phyloP scores from a whole-genome alignment of 176 grass and related monocot genomes.

The Ampelocalamus luodianensis region DNA sequence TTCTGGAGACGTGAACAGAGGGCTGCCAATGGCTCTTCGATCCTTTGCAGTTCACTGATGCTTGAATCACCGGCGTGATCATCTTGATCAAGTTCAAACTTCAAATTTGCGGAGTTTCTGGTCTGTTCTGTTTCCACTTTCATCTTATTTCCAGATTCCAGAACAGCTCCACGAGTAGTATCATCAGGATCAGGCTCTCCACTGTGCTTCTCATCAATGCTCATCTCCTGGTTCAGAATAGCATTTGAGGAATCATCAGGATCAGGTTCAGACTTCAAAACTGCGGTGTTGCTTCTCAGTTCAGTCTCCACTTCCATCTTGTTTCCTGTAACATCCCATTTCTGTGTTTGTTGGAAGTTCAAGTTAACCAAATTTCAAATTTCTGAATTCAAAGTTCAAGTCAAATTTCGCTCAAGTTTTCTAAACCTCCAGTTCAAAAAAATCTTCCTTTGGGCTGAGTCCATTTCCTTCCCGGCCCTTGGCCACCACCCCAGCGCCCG shows the following conservation, averaged over 20 bases:
- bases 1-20: constrained; percentile 71
- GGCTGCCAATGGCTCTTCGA: constrained; percentile 58
- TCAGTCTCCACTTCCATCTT: too few relatives aligned
- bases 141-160: constrained; percentile 34
- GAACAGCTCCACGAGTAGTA: background rate
- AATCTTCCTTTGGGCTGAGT: too few relatives aligned
- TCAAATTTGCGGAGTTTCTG: constrained; percentile 3
- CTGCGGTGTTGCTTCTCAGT: too few relatives aligned
- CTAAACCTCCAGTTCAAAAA: too few relatives aligned
- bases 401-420: too few relatives aligned
- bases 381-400: too few relatives aligned
- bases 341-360: too few relatives aligned
- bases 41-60: constrained; percentile 65
- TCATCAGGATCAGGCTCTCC: constrained; percentile 55
- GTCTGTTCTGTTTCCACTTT: constrained; percentile 21
- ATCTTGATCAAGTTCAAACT: constrained; percentile 57
- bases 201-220: constrained; percentile 22
- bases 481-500: too few relatives aligned
- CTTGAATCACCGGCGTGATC: constrained; percentile 43
- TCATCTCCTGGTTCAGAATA: constrained; percentile 34
- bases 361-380: too few relatives aligned
- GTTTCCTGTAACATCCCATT: too few relatives aligned
- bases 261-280: constrained; percentile 22
- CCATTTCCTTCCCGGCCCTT: too few relatives aligned
- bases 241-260: constrained; percentile 54